Conservation (phyloP, 345 rosid genomes). For the Murraya paniculata region DNA sequence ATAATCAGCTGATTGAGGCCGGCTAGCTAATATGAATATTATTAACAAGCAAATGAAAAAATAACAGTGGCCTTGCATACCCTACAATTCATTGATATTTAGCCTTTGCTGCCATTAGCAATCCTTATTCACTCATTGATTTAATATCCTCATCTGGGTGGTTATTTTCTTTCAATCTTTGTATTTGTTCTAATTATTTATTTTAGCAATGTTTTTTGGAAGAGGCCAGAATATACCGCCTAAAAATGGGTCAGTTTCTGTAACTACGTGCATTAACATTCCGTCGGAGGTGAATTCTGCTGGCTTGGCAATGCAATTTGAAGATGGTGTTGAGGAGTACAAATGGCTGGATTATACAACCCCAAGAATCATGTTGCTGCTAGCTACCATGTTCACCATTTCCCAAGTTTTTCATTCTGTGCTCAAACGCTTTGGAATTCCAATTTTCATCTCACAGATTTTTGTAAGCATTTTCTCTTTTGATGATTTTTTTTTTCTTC, state of each 20-base stretch:
- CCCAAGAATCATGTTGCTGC: constrained; percentile 20
- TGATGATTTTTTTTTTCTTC: neutral
- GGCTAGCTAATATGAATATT: neutral
- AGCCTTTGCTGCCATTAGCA: neutral
- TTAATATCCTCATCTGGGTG: no score
- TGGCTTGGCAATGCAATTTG: neutral
- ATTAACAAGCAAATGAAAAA: neutral
- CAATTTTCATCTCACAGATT: constrained; percentile 24
- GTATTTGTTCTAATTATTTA: no score
- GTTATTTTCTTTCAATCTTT: no score
- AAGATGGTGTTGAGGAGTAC: neutral
- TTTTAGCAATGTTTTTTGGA: no score
- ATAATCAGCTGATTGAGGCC: neutral
- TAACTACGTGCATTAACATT: neutral
- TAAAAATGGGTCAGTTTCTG: neutral
- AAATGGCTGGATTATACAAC: constrained; percentile 1
- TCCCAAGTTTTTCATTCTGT: constrained; percentile 17
- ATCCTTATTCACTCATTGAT: neutral
- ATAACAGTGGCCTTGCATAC: neutral
- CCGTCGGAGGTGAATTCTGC: neutral
- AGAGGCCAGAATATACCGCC: no score
- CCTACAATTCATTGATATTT: neutral
- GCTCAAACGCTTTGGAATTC: constrained; percentile 17
- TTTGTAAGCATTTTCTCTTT: constrained; percentile 14
- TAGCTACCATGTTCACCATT: constrained; percentile 4